Percentiles rank a stretch among this genome's conserved stretches.
phyloP scores from a whole-genome alignment of 257 asterid genomes.

The Henckelia pumila region DNA sequence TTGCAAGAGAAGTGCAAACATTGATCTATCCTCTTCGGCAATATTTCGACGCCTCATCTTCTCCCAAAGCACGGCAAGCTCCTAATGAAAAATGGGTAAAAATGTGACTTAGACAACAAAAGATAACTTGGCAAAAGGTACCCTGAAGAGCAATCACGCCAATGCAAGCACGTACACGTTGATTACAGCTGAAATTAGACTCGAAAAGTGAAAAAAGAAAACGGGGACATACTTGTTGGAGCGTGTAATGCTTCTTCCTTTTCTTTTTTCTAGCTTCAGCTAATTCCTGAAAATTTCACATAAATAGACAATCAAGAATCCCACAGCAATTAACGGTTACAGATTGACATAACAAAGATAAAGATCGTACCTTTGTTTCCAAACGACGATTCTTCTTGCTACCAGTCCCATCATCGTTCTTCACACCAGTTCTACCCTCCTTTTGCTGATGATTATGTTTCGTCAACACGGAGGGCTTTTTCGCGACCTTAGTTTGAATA shows the following conservation, averaged over 20 bases:
- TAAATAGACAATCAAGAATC: conserved; percentile 7
- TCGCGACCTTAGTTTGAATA: conserved; percentile 30
- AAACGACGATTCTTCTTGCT: conserved; percentile 54
- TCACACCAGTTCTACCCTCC: conserved; percentile 21
- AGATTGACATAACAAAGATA: neutral
- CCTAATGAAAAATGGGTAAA: conserved; percentile 43
- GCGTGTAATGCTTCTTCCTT: conserved; percentile 86
- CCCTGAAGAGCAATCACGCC: neutral
- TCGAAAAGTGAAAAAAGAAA: conserved; percentile 2
- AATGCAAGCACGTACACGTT: neutral
- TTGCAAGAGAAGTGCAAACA: conserved; percentile 32
- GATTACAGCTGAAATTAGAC: conserved; percentile 5
- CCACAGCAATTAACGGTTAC: neutral
- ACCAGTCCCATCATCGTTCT: conserved; percentile 38
- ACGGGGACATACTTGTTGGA: conserved; percentile 60
- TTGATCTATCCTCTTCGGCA: conserved; percentile 73
- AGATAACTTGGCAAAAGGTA: conserved; percentile 10
- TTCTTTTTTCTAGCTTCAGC: conserved; percentile 83
- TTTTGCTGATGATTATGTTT: conserved; percentile 25
- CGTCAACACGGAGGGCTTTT: conserved; percentile 37
- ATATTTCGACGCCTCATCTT: conserved; percentile 83
- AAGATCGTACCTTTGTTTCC: conserved; percentile 58
- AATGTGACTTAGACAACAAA: conserved; percentile 15
- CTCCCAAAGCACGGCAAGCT: conserved; percentile 82
- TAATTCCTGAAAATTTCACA: conserved; percentile 46